These are phyloP conservation scores for Trichoderma brevicompactum DNA, from an alignment of 2,329 filamentous ascomycete genomes.

Conservation along the genomic window DNA sequence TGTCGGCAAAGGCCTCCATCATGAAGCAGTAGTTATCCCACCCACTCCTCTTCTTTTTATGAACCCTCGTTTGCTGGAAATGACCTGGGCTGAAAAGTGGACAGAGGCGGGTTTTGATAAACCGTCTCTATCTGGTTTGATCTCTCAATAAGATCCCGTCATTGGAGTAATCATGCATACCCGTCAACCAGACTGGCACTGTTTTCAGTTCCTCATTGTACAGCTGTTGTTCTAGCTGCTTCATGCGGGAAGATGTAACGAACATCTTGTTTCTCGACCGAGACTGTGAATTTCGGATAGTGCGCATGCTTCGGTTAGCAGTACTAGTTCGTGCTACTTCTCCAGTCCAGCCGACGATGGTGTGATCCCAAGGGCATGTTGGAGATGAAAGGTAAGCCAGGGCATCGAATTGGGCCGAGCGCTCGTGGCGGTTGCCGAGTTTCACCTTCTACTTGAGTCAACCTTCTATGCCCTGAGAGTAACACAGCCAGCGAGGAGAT, in stretches of 20 bases:
- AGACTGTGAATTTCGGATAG: background rate
- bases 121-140: conserved; percentile 83
- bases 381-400: conserved; percentile 79
- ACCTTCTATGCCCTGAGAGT: too few relatives aligned
- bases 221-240: conserved; percentile 74
- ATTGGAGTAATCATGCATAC: conserved; percentile 65
- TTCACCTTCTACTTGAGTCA: background rate
- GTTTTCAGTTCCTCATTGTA: conserved; percentile 74
- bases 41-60: conserved; percentile 74
- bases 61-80: conserved; percentile 78
- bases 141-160: conserved; percentile 68
- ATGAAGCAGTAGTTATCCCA: conserved; percentile 94
- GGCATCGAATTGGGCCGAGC: conserved; percentile 88
- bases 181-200: conserved; percentile 84
- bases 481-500: background rate
- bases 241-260: conserved; percentile 53
- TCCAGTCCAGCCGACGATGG: conserved; percentile 90
- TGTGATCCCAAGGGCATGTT: conserved; percentile 83
- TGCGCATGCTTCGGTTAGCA: background rate
- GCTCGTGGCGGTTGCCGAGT: conserved; percentile 65
- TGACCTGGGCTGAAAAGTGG: conserved; percentile 90
- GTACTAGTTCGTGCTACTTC: conserved; percentile 58
- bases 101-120: conserved; percentile 90
- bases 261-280: conserved; percentile 28
- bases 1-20: conserved; percentile 89